Conservation (phyloP, 1,139 yeast genomes). For the Diutina neorugosa region DNA sequence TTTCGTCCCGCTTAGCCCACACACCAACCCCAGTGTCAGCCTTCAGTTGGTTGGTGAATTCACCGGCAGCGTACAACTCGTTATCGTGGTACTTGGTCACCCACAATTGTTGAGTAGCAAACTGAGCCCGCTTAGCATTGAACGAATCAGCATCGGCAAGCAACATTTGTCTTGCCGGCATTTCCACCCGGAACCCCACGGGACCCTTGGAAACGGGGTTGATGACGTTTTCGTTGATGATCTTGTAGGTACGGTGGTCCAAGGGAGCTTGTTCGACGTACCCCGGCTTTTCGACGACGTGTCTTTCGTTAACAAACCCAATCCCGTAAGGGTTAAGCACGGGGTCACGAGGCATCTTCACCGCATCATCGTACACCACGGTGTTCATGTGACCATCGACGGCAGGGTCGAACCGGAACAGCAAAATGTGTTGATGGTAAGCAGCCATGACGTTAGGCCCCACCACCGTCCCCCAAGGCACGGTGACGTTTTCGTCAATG, state of each 20-base stretch:
- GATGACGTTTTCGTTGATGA: conserved; percentile 65
- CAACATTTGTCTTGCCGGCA: conserved; percentile 70
- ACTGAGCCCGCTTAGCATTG: conserved; percentile 56
- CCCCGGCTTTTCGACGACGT: conserved; percentile 60
- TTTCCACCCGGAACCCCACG: conserved; percentile 68
- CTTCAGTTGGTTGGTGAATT: conserved; percentile 66
- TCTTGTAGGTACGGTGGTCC: conserved; percentile 67
- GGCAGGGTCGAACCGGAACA: conserved; percentile 81
- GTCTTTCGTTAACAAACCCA: conserved; percentile 61
- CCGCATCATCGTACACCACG: conserved; percentile 65
- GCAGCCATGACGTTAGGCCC: conserved; percentile 85
- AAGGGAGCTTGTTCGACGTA: conserved; percentile 65
- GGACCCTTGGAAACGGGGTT: conserved; percentile 70
- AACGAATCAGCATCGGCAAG: conserved; percentile 53
- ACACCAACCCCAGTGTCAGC: conserved; percentile 49
- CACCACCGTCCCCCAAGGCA: conserved; percentile 76
- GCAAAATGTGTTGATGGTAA: conserved; percentile 77
- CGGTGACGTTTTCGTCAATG: conserved; percentile 60
- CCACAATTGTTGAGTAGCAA: conserved; percentile 68
- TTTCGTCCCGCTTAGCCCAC: conserved; percentile 55
- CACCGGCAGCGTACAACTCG: conserved; percentile 66
- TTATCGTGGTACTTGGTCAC: conserved; percentile 62
- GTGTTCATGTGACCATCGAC: conserved; percentile 77
- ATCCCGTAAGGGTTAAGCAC: conserved; percentile 57
- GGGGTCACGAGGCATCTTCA: conserved; percentile 42